phyloP scores from a whole-genome alignment of 2,329 filamentous ascomycete species.

The Geosmithia morbida region DNA sequence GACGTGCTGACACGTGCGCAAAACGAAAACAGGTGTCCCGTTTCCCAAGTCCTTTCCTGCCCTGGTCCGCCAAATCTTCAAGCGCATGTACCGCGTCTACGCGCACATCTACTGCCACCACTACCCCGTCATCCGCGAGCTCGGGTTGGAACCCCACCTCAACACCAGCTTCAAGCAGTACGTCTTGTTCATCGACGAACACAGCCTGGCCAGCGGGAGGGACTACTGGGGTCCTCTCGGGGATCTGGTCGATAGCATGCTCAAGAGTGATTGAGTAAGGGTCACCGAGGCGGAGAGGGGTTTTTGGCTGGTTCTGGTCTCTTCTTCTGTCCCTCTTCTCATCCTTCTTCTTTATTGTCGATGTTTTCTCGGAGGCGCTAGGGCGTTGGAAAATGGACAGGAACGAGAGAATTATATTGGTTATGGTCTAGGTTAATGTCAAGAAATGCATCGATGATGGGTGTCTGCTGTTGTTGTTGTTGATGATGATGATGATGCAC shows the following conservation, averaged over 20 bases:
- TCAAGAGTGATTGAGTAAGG: conserved; percentile 79
- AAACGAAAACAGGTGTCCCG: conserved; percentile 50
- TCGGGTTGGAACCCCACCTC: conserved; percentile 90
- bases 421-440: no score
- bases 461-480: no score
- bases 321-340: no score
- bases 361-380: no score
- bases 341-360: no score
- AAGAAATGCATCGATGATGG: no score
- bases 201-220: conserved; percentile 78
- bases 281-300: no score
- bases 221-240: conserved; percentile 96
- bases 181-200: conserved; percentile 96
- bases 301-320: not conserved
- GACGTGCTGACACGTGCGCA: conserved; percentile 2
- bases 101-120: conserved; percentile 99
- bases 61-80: conserved; percentile 91
- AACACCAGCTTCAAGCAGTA: conserved; percentile 99
- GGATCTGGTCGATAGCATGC: conserved; percentile 94
- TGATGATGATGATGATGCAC: no score
- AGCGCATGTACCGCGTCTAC: conserved; percentile 96
- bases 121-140: conserved; percentile 89
- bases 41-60: conserved; percentile 87
- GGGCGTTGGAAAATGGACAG: no score
- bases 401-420: no score